Conservation (phyloP, 441 rosid genomes). For the Croton setiger region DNA sequence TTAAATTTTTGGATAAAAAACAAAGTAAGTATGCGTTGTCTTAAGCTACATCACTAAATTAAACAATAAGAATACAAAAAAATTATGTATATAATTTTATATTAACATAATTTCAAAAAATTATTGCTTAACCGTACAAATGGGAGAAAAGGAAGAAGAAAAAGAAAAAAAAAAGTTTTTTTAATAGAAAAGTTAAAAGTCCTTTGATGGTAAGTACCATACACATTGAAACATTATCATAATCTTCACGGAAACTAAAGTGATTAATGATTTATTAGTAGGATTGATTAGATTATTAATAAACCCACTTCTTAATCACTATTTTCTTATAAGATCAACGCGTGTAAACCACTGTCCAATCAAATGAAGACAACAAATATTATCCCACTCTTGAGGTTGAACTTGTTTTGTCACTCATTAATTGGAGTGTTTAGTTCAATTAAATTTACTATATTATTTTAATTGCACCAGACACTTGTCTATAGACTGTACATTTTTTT, state of each 20-base stretch:
- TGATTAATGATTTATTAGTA: neutral
- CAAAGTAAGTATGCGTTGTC: too few relatives aligned
- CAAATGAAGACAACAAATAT: conserved; percentile 14
- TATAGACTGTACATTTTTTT: too few relatives aligned
- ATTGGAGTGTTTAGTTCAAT: conserved; percentile 20
- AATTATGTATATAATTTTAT: too few relatives aligned
- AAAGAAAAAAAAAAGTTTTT: neutral
- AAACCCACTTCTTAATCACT: conserved; percentile 13
- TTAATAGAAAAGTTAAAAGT: neutral
- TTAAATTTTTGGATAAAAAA: too few relatives aligned
- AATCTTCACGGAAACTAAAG: neutral
- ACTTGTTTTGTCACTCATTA: conserved; percentile 19
- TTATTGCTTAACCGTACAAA: neutral
- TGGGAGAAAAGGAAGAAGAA: neutral
- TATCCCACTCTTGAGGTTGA: neutral
- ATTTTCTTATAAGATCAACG: neutral
- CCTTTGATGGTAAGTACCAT: conserved; percentile 6
- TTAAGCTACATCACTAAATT: too few relatives aligned
- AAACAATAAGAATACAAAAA: too few relatives aligned
- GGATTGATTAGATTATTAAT: conserved; percentile 6
- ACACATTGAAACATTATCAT: neutral
- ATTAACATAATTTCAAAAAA: too few relatives aligned
- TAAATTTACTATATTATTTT: conserved; percentile 6
- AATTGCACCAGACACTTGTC: conserved; percentile 22
- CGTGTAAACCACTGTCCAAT: conserved; percentile 28